phyloP scores from a whole-genome alignment of 108 stramenopile genomes.

The Thalassiosira profunda region DNA sequence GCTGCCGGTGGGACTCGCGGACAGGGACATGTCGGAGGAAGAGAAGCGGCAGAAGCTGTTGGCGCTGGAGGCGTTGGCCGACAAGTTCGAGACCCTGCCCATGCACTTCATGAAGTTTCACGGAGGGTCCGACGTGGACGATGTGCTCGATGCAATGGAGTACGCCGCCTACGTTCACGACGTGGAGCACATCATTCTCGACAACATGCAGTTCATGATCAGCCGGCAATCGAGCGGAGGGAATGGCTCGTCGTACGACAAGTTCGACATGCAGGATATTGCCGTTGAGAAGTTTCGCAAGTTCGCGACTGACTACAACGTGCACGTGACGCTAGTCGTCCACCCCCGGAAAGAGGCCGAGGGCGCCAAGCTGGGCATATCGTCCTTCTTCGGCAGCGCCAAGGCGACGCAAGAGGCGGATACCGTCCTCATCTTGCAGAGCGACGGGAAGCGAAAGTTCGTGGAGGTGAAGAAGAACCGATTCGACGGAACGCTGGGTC shows the following conservation, averaged over 20 bases:
- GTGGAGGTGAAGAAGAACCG: constrained; percentile 99
- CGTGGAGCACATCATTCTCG: constrained; percentile 93
- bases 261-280: constrained; percentile 94
- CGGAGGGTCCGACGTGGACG: constrained; percentile 93
- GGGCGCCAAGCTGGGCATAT: constrained; percentile 74
- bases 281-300: constrained; percentile 97
- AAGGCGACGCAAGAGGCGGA: constrained; percentile 99
- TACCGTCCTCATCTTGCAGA: constrained; percentile 96
- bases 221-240: constrained; percentile 44
- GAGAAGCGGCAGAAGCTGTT: constrained; percentile 42
- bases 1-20: constrained; percentile 56
- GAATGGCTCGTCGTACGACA: constrained; percentile 61
- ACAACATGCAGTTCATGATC: constrained; percentile 99
- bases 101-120: constrained; percentile 96
- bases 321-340: constrained; percentile 96
- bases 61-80: constrained; percentile 65
- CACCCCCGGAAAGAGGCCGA: constrained; percentile 99
- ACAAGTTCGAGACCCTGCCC: constrained; percentile 91
- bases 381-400: constrained; percentile 94
- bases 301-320: constrained; percentile 96
- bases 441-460: constrained; percentile 81
- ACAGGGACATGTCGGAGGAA: constrained; percentile 26
- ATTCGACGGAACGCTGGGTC: constrained; percentile 94
- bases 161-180: constrained; percentile 95
- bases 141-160: constrained; percentile 97